Evolutionary conservation across 2,329 filamentous ascomycete species (phyloP), one percentile per base, ranked within the genome.

Genomic region (Fragosphaeria purpurea): DNA sequence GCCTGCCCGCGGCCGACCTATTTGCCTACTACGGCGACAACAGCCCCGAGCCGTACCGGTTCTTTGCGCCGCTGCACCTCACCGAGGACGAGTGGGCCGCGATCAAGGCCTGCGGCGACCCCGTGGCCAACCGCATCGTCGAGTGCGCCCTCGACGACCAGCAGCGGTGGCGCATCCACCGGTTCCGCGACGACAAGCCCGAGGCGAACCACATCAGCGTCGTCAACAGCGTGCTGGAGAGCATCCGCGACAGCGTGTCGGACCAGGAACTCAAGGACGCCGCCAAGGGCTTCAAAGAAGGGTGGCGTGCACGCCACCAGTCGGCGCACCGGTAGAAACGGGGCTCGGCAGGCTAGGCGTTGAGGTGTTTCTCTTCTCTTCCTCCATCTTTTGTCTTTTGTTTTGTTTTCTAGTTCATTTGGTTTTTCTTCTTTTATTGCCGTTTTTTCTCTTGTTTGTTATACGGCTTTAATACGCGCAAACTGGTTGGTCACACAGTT

Each of bases 161-260:
- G 51, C 79, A 79, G 13, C 73, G 83, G 30, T 98, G 93, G 93
- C 81, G 89, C 52, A 87, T 88, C 65, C 84, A 93, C 59, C 82
- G 90, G 34, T 91, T 96, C 67, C 79, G 93, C 48, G 90, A 97
- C 61, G 93, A 98, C 67, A 98, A 98, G 70, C 73, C 75, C 33
- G 85, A 95, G 58, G 89, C 87, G 0, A 98, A 98, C 61, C 90
- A 97, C 67, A 84, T 86, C 53, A 82, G 73, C 13, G 91, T 87
- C 0, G 88, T 96, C 1, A 74, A 82, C 32, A 94, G 86, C 63
- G 93, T 98, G 4, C 76, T 96, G 53, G 84, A 91, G 57, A 95
- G 88, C 66, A 97, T 98, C 59, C 77, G 82, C 54, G 88, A 96
- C 61, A 82, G 82, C 1, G 88, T 98, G 9, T 86, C 81, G 0